These are phyloP conservation scores for Polytrichum formosum DNA, from an alignment of 225 moss, liverwort and hornwort genomes.

Conservation along the genomic window DNA sequence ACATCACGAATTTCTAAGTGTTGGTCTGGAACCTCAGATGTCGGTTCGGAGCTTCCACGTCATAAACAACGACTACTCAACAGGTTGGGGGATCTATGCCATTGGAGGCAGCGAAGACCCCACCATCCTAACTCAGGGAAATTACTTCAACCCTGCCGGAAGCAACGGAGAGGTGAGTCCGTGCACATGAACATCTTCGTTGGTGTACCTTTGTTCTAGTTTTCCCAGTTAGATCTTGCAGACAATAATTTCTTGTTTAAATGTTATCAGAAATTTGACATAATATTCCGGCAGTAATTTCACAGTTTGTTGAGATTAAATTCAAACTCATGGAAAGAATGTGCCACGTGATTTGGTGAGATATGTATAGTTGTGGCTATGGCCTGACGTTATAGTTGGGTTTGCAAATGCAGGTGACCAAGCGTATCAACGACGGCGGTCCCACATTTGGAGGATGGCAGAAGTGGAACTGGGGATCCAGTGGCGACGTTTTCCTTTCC, in stretches of 20 bases:
- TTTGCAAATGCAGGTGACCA: slow-evolving; percentile 13
- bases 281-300: too few species aligned
- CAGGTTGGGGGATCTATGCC: slow-evolving; percentile 31
- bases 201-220: too few species aligned
- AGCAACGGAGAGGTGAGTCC: slow-evolving; percentile 4
- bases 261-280: too few species aligned
- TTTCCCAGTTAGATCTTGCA: too few species aligned
- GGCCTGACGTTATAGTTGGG: too few species aligned
- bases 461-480: slow-evolving; percentile 48
- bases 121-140: slow-evolving; percentile 21
- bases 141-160: slow-evolving; percentile 4
- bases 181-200: too few species aligned
- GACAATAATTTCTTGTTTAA: too few species aligned
- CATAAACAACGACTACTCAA: slow-evolving; percentile 40
- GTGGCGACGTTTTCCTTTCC: slow-evolving; percentile 18
- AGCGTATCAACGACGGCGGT: slow-evolving; percentile 33
- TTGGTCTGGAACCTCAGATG: slow-evolving; percentile 15
- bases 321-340: too few species aligned
- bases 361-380: too few species aligned
- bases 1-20: too few species aligned
- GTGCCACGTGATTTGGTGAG: too few species aligned
- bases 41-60: slow-evolving; percentile 39
- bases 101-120: slow-evolving; percentile 19
- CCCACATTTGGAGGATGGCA: slow-evolving; percentile 35
- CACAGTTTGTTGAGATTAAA: too few species aligned